Evolutionary conservation across 192 early-diverging fungal genomes (phyloP), one percentile per base, ranked within the genome.

Genomic region (Spizellomyces punctatus): DNA sequence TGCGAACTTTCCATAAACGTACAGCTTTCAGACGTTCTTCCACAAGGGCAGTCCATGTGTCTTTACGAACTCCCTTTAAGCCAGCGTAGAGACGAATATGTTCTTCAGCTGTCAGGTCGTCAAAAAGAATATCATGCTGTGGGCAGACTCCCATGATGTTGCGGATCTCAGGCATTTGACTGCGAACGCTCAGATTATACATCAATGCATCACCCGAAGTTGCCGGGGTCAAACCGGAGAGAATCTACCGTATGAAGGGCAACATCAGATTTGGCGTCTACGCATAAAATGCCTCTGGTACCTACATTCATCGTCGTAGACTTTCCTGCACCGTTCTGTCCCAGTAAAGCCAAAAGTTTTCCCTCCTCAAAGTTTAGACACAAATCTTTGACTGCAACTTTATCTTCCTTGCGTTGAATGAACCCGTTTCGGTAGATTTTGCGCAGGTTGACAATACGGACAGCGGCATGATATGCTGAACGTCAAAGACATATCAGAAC

Each of bases 321-420:
- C 72, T 92, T 93, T 22, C 92, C 91, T 27, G 91, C 90, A 46
- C 91, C 90, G 74, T 91, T 92, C 75, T 91, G 90, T 19, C 91
- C 90, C 8, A 90, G 75, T 41, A 92, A 78, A 6, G 89, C 89
- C 42, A 86, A 59, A 64, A 85, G 73, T 66, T 86, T 82, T 46
- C 84, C 84, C 41, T 81, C 78, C 42, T 83, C 63, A 27, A 86
- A 74, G 0, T 66, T 66, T 10, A 86, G 54, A 55, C 66, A 66
- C 5, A 74, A 57, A 61, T 80, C 72, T 10, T 70, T 55, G 14
- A 86, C 81, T 50, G 79, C 80, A 12, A 78, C 72, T 62, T 83
- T 83, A 71, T 79, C 77, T 22, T 56, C 43, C 41, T 69, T 73
- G 21, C 46, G 57, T 10, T 14, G 63, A 66, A 82, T 65, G 6